Evolutionary conservation across 2,329 filamentous ascomycete species (phyloP).

Genomic region (Rhytidhysteron rufulum): DNA sequence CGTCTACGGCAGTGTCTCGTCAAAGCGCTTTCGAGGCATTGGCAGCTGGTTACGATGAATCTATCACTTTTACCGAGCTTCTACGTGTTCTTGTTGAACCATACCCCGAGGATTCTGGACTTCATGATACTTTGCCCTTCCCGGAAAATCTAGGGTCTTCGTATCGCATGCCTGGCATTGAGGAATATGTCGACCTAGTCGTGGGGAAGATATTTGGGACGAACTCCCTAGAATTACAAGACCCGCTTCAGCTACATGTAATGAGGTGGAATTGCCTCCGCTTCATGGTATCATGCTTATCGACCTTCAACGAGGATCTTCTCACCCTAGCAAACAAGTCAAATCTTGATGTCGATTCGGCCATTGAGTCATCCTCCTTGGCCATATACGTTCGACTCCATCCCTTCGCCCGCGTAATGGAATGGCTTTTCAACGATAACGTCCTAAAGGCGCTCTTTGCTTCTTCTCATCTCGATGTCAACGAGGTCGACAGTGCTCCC

Average conservation of each 20-base stretch:
- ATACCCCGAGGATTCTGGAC: slow-evolving; percentile 54
- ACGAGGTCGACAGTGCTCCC: slow-evolving; percentile 66
- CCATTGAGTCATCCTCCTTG: slow-evolving; percentile 71
- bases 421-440: slow-evolving; percentile 95
- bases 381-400: slow-evolving; percentile 80
- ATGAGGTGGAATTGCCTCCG: slow-evolving; percentile 77
- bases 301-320: slow-evolving; percentile 90
- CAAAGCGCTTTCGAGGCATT: slow-evolving; percentile 65
- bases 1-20: slow-evolving; percentile 17
- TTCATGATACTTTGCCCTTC: slow-evolving; percentile 78
- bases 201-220: slow-evolving; percentile 72
- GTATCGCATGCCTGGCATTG: slow-evolving; percentile 79
- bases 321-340: slow-evolving; percentile 80
- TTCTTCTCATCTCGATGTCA: slow-evolving; percentile 71
- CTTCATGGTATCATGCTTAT: slow-evolving; percentile 74
- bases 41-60: slow-evolving; percentile 76
- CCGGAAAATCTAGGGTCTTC: slow-evolving; percentile 77
- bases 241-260: slow-evolving; percentile 63
- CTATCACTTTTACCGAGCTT: slow-evolving; percentile 77
- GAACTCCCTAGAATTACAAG: slow-evolving; percentile 61
- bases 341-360: slow-evolving; percentile 68
- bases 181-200: slow-evolving; percentile 88
- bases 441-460: slow-evolving; percentile 76
- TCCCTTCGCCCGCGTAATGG: slow-evolving; percentile 91
- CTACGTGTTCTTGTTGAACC: slow-evolving; percentile 70